Conservation (phyloP, 2,329 filamentous ascomycete genomes). For the Aspergillus transmontanensis region DNA sequence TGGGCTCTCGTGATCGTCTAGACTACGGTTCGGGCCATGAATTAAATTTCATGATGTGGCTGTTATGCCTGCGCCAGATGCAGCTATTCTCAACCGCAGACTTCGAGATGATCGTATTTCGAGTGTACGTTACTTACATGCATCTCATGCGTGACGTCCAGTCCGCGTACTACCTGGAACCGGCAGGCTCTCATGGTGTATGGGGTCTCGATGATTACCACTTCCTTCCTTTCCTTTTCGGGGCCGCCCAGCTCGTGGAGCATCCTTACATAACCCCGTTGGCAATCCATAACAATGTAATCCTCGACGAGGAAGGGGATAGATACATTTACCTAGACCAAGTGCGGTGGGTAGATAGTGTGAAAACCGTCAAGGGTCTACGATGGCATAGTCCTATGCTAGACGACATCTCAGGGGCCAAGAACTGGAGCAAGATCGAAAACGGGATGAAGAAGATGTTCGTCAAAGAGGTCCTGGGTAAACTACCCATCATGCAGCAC, state of each 20-base stretch:
- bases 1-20: constrained; percentile 83
- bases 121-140: constrained; percentile 81
- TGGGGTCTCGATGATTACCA: constrained; percentile 98
- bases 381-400: constrained; percentile 98
- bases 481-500: constrained; percentile 97
- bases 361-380: constrained; percentile 92
- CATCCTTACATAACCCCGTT: constrained; percentile 79
- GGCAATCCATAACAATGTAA: constrained; percentile 83
- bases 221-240: constrained; percentile 93
- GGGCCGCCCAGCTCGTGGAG: constrained; percentile 82
- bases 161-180: constrained; percentile 92
- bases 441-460: constrained; percentile 98
- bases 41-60: constrained; percentile 94
- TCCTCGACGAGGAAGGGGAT: constrained; percentile 79
- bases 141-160: constrained; percentile 85
- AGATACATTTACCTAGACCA: constrained; percentile 93
- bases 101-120: constrained; percentile 73
- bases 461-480: constrained; percentile 84
- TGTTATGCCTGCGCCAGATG: constrained; percentile 88
- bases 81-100: constrained; percentile 63
- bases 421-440: constrained; percentile 90
- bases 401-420: constrained; percentile 91
- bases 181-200: constrained; percentile 93
- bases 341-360: constrained; percentile 90
- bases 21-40: constrained; percentile 98